Evolutionary conservation across 257 asterid species (phyloP), one percentile per base, ranked within the genome.

Genomic region (Petrea volubilis): DNA sequence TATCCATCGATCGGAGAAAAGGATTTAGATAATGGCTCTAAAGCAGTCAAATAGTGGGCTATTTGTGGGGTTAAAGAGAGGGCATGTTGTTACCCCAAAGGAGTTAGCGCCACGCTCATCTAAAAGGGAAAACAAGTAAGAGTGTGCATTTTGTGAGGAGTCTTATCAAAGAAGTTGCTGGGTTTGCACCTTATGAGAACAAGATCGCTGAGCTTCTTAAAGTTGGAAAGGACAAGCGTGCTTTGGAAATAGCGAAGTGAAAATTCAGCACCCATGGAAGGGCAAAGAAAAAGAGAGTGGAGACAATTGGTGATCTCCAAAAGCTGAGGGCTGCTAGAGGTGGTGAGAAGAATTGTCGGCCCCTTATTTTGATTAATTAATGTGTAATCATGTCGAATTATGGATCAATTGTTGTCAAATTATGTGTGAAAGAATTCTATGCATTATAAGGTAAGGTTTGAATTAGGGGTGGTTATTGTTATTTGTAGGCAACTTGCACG

Each of bases 311-410:
- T 64, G 90, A 86, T 17, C 92, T 86, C 64, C 80, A 89, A 55
- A 86, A 83, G 84, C 81, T 83, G 89, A 93, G 97, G 96, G 95
- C 97, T 55, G 91, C 92, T 23, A 97, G 96, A 49, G 98, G 97
- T 70, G 97, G 84, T 66, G 96, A 90, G 49, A 90, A 90, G 95
- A 90, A 93, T n/a, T n/a, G n/a, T n/a, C n/a, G n/a, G n/a, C n/a
- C n/a, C n/a, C n/a, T n/a, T n/a, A n/a, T n/a, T n/a, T n/a, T n/a
- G n/a, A n/a, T n/a, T n/a, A n/a, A n/a, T n/a, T n/a, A n/a, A n/a
- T n/a, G n/a, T n/a, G n/a, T n/a, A n/a, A n/a, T n/a, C n/a, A n/a
- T n/a, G n/a, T n/a, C n/a, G n/a, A n/a, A n/a, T n/a, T n/a, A n/a
- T n/a, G n/a, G n/a, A n/a, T n/a, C n/a, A n/a, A n/a, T n/a, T n/a